Base-by-base conservation (phyloP, 225 moss, liverwort and hornwort genomes). In the Marchantia polymorpha region DNA sequence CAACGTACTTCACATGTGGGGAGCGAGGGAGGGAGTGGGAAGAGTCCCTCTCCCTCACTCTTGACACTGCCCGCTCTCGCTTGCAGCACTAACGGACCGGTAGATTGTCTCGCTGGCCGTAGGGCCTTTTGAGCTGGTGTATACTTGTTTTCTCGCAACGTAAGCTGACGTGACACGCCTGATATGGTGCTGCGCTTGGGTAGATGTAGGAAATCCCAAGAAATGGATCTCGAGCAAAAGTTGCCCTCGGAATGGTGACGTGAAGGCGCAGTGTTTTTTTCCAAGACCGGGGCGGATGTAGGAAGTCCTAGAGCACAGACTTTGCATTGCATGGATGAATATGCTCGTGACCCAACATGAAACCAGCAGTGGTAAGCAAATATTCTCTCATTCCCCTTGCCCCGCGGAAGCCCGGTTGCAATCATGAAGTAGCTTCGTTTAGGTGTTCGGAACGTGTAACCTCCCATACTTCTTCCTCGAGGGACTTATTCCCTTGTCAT, bases 251-350 rank as follows among this genome's bases (percentile, higher is more conserved):
- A 3, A 26, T 15, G 67, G 26, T 67, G 67, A 67, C 67, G 67
- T 67, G 67, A 67, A 27, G 12, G 29, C 27, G 29, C 27, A 31
- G 30, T 13, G 19, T 56, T 19, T 13, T 19, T 13, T 13, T 19
- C 2, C 1, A 56, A 56, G 56, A 12, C 4, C 19, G 56, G 56
- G 56, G 19, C 14, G 61, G 10, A 61, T 23, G 22, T 22, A 23
- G 61, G 10, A 61, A 61, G 61, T 61, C n/a, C 15, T 61, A 61
- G n/a, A 22, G 23, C 6, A 30, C 29, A 67, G 29, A 30, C 29
- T 69, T 16, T 69, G 47, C 47, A 17, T 48, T 69, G 69, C 69
- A 69, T 69, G 69, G 47, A 69, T 48, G 69, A 39, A 69, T 69
- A 69, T 69, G 69, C 69, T 69, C 47, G 69, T 69, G 69, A 69